Conservation (phyloP, 371 early-diverging fungal species). For the Rhizopus microsporus region DNA sequence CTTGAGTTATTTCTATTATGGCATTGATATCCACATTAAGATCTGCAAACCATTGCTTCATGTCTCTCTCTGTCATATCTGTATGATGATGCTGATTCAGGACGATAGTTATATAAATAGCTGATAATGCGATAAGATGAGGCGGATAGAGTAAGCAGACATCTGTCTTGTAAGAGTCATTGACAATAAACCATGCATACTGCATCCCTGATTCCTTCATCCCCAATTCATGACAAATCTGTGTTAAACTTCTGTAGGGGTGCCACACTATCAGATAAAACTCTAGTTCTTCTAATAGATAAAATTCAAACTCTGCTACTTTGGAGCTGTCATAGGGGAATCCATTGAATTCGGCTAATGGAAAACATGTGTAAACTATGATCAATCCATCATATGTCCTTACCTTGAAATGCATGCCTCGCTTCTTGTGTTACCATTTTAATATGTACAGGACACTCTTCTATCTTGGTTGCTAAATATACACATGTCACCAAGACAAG, state of each 20-base stretch:
- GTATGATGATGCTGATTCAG: slow-evolving; percentile 52
- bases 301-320: slow-evolving; percentile 91
- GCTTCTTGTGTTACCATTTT: slow-evolving; percentile 75
- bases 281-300: slow-evolving; percentile 84
- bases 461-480: slow-evolving; percentile 88
- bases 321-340: slow-evolving; percentile 76
- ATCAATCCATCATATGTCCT: slow-evolving; percentile 7
- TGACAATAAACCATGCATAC: slow-evolving; percentile 82
- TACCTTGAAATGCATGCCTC: slow-evolving; percentile 65
- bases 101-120: slow-evolving; percentile 74
- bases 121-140: slow-evolving; percentile 83
- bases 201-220: slow-evolving; percentile 66
- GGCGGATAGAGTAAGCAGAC: slow-evolving; percentile 84
- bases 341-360: slow-evolving; percentile 43
- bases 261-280: slow-evolving; percentile 87
- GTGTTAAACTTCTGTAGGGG: slow-evolving; percentile 78
- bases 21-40: slow-evolving; percentile 73
- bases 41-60: slow-evolving; percentile 77
- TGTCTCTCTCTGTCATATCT: slow-evolving; percentile 59
- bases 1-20: slow-evolving; percentile 69
- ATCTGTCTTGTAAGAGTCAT: slow-evolving; percentile 80
- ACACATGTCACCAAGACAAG: slow-evolving; percentile 80
- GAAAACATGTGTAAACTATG: background rate
- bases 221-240: slow-evolving; percentile 60
- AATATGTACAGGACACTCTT: slow-evolving; percentile 87